Conservation (phyloP, 2,329 filamentous ascomycete species). For the Orbilia blumenaviensis region DNA sequence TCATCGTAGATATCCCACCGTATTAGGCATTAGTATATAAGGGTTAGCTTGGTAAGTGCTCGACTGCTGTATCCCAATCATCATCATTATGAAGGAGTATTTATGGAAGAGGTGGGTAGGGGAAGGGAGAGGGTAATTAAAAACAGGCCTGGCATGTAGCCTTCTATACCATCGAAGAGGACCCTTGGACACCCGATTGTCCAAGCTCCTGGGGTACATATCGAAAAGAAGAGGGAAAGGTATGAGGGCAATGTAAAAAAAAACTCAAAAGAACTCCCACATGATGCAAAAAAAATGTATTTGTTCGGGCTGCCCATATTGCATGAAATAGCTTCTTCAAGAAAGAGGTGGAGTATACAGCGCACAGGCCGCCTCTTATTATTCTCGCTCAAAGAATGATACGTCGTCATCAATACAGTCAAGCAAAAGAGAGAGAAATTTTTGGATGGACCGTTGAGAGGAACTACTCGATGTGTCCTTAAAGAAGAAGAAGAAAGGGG, state of each 20-base stretch:
- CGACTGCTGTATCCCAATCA: background rate
- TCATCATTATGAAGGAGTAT: too few relatives aligned
- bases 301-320: background rate
- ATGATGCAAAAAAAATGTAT: conserved; percentile 28
- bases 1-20: conserved; percentile 11
- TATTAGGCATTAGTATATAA: conserved; percentile 53
- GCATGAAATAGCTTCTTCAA: background rate
- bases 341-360: background rate
- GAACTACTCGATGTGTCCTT: background rate
- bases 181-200: background rate
- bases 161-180: background rate
- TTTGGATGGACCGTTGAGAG: background rate
- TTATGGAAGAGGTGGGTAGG: background rate
- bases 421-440: background rate
- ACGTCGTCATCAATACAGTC: conserved; percentile 5
- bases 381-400: conserved; percentile 2
- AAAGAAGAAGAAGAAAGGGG: background rate
- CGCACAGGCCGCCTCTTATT: background rate
- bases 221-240: conserved; percentile 9
- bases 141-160: conserved; percentile 7
- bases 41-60: background rate
- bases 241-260: too few relatives aligned
- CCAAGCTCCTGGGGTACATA: background rate
- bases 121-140: background rate
- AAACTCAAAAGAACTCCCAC: conserved; percentile 38